Conservation (phyloP, 192 early-diverging fungal species). For the Linnemannia elongata region DNA sequence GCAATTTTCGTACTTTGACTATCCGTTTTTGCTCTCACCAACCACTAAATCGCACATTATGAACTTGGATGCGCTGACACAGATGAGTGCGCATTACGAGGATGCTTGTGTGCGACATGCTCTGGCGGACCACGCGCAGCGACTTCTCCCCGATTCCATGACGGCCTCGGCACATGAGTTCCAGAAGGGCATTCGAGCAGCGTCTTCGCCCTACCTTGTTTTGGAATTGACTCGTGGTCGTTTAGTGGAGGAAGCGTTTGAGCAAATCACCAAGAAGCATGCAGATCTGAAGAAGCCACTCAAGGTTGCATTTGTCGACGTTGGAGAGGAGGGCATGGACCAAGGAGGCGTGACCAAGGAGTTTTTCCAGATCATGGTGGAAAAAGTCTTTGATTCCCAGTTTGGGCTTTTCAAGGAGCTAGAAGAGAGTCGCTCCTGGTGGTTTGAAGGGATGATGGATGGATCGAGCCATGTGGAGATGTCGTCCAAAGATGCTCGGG, state of each 20-base stretch:
- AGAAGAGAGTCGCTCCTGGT: slow-evolving; percentile 70
- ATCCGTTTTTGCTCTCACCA: slow-evolving; percentile 79
- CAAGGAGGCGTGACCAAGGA: slow-evolving; percentile 98
- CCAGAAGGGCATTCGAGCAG: slow-evolving; percentile 69
- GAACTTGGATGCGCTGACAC: slow-evolving; percentile 80
- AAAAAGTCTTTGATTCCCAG: slow-evolving; percentile 78
- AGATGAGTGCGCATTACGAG: slow-evolving; percentile 84
- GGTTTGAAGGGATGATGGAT: slow-evolving; percentile 74
- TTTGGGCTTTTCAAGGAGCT: slow-evolving; percentile 80
- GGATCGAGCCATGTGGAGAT: slow-evolving; percentile 41
- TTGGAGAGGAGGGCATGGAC: slow-evolving; percentile 94
- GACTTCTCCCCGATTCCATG: slow-evolving; percentile 69
- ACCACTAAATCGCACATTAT: slow-evolving; percentile 78
- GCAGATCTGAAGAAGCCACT: slow-evolving; percentile 83
- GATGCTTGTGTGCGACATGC: slow-evolving; percentile 88
- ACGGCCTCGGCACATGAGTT: slow-evolving; percentile 60
- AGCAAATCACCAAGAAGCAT: slow-evolving; percentile 75
- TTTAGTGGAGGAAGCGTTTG: slow-evolving; percentile 83
- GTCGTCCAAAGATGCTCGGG: slow-evolving; percentile 34
- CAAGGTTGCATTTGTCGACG: slow-evolving; percentile 87
- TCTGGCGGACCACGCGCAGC: slow-evolving; percentile 80
- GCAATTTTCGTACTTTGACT: slow-evolving; percentile 77
- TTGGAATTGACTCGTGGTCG: slow-evolving; percentile 78
- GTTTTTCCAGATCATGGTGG: slow-evolving; percentile 87
- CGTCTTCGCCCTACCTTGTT: slow-evolving; percentile 84